phyloP scores from a whole-genome alignment of 1,139 yeast species.

The Candida neerlandica region DNA sequence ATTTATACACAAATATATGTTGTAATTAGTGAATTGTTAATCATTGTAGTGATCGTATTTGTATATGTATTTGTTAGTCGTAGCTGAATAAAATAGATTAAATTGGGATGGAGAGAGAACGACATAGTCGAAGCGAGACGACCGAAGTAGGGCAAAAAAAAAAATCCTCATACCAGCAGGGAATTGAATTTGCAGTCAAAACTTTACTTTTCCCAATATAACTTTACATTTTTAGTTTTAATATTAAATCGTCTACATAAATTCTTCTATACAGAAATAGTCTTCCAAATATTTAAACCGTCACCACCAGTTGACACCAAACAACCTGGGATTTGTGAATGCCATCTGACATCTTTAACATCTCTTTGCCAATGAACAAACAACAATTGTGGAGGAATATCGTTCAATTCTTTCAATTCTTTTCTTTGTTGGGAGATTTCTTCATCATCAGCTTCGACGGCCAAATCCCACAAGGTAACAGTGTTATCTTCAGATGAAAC shows the following conservation, averaged over 20 bases:
- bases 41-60: background rate
- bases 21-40: background rate
- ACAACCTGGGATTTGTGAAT: slow-evolving; percentile 93
- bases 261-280: slow-evolving; percentile 71
- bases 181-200: too few species aligned
- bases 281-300: slow-evolving; percentile 94
- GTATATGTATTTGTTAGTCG: too few species aligned
- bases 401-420: slow-evolving; percentile 77
- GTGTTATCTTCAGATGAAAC: slow-evolving; percentile 97
- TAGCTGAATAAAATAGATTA: too few species aligned
- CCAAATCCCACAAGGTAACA: slow-evolving; percentile 95
- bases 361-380: slow-evolving; percentile 98
- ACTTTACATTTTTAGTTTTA: too few species aligned
- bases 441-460: slow-evolving; percentile 96
- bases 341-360: slow-evolving; percentile 98
- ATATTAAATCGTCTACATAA: too few species aligned
- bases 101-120: too few species aligned
- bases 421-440: slow-evolving; percentile 79
- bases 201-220: too few species aligned
- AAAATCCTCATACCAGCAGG: too few species aligned
- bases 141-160: too few species aligned
- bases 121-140: too few species aligned
- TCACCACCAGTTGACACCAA: slow-evolving; percentile 94
- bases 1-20: slow-evolving; percentile 1
- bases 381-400: slow-evolving; percentile 92